Evolutionary conservation across 225 moss, liverwort and hornwort species (phyloP).

Genomic region (Ulota crispa): DNA sequence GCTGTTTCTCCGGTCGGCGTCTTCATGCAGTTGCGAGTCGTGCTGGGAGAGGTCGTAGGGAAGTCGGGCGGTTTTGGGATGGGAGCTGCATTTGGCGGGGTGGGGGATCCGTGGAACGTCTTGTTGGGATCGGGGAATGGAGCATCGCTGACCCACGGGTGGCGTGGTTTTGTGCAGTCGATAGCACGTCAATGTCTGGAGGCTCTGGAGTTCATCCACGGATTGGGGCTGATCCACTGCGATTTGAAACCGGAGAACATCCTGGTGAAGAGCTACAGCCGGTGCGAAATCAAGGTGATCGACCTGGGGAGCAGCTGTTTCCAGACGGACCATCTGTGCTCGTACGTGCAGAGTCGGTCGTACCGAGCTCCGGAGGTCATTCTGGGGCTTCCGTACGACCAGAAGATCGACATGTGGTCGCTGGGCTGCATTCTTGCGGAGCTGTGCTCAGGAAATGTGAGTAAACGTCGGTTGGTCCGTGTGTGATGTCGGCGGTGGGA

Average conservation of each 20-base stretch:
- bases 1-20: not conserved
- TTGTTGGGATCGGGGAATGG: not conserved
- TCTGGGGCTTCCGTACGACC: constrained; percentile 67
- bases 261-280: constrained; percentile 97
- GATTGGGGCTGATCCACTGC: constrained; percentile 65
- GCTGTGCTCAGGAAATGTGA: constrained; percentile 60
- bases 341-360: constrained; percentile 98
- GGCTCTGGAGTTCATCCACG: constrained; percentile 83
- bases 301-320: constrained; percentile 99
- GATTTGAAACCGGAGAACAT: constrained; percentile 98
- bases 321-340: constrained; percentile 98
- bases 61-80: not conserved
- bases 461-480: constrained; percentile 14
- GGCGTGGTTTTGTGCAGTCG: constrained; percentile 46
- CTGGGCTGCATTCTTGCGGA: constrained; percentile 97
- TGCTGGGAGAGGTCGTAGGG: not conserved
- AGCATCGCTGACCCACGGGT: not conserved
- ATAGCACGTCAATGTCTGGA: constrained; percentile 97
- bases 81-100: not conserved
- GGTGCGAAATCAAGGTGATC: constrained; percentile 98
- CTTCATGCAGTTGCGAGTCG: not conserved
- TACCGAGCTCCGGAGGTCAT: constrained; percentile 98
- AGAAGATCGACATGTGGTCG: constrained; percentile 68
- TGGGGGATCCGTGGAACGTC: not conserved
- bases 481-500: not conserved